Conservation (phyloP, 768 basidiomycete genomes). For the Naganishia antarctica region DNA sequence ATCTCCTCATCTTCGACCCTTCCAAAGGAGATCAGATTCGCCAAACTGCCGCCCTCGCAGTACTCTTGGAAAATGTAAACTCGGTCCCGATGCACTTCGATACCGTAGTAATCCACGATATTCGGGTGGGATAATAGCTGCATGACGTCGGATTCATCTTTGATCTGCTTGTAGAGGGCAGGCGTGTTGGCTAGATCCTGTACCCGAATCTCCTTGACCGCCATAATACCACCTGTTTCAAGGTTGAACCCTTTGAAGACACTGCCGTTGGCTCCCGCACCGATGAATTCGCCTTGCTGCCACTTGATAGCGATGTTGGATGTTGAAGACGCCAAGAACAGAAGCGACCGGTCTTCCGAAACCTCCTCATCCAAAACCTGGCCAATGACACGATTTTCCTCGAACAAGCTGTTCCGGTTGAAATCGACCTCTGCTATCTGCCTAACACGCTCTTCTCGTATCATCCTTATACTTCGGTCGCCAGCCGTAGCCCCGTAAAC, state of each 20-base stretch:
- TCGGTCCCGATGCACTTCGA: slow-evolving; percentile 97
- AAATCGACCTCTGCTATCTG: slow-evolving; percentile 44
- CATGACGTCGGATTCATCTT: slow-evolving; percentile 95
- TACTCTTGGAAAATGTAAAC: slow-evolving; percentile 99
- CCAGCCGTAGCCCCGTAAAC: slow-evolving; percentile 27
- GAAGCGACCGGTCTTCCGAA: slow-evolving; percentile 84
- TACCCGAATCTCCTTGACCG: slow-evolving; percentile 97
- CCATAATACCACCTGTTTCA: slow-evolving; percentile 93
- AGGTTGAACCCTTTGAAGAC: slow-evolving; percentile 98
- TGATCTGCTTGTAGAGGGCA: slow-evolving; percentile 83
- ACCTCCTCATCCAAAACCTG: slow-evolving; percentile 91
- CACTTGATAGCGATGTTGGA: slow-evolving; percentile 93
- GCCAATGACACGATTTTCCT: slow-evolving; percentile 66
- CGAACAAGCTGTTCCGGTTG: slow-evolving; percentile 58
- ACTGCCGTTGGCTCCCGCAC: slow-evolving; percentile 97
- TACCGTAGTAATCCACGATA: slow-evolving; percentile 96
- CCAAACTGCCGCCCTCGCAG: slow-evolving; percentile 91
- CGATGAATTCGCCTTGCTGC: slow-evolving; percentile 98
- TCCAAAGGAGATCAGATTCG: slow-evolving; percentile 80
- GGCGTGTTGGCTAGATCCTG: slow-evolving; percentile 85
- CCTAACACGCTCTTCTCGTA: slow-evolving; percentile 67
- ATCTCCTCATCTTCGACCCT: slow-evolving; percentile 95
- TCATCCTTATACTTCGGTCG: slow-evolving; percentile 61
- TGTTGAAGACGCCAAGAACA: slow-evolving; percentile 90
- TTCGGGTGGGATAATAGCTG: slow-evolving; percentile 96